Conservation (phyloP, 1,284 basidiomycete genomes). For the Cryptococcus floricola region DNA sequence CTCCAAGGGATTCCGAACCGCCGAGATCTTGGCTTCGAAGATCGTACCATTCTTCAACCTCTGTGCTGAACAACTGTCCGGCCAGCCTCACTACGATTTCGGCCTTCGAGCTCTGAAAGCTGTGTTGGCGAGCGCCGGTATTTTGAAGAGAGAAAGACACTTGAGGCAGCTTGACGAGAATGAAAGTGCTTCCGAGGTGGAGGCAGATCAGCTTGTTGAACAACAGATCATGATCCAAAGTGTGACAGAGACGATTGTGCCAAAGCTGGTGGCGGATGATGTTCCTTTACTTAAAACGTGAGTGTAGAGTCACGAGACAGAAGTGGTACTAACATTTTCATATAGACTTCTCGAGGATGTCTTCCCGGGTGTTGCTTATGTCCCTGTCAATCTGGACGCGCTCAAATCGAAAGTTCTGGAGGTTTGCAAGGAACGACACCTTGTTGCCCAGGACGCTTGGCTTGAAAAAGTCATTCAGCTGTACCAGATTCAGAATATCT, state of each 20-base stretch:
- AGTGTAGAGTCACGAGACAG: constrained; percentile 23
- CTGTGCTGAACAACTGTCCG: constrained; percentile 92
- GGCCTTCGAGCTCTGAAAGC: constrained; percentile 96
- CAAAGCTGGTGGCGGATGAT: constrained; percentile 96
- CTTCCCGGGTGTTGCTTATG: constrained; percentile 91
- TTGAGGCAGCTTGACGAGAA: constrained; percentile 24
- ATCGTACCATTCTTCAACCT: constrained; percentile 99
- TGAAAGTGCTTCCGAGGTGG: constrained; percentile 40
- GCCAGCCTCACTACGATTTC: constrained; percentile 99
- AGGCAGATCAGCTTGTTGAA: constrained; percentile 68
- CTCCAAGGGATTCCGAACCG: constrained; percentile 98
- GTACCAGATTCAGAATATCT: constrained; percentile 99
- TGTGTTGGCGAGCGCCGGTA: constrained; percentile 93
- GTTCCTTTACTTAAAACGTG: constrained; percentile 88
- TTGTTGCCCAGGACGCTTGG: constrained; percentile 86
- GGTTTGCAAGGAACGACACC: constrained; percentile 80
- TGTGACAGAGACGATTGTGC: constrained; percentile 98
- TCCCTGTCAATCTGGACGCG: constrained; percentile 80
- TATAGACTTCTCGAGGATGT: constrained; percentile 87
- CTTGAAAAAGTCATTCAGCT: constrained; percentile 93
- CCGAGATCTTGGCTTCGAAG: constrained; percentile 92
- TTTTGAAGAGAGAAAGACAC: constrained; percentile 87
- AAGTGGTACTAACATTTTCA: constrained; percentile 2
- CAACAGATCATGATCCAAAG: constrained; percentile 98
- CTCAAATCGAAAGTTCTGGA: constrained; percentile 78